Evolutionary conservation across 1,284 basidiomycete genomes (phyloP).

Genomic region (Trichosporon faecale): DNA sequence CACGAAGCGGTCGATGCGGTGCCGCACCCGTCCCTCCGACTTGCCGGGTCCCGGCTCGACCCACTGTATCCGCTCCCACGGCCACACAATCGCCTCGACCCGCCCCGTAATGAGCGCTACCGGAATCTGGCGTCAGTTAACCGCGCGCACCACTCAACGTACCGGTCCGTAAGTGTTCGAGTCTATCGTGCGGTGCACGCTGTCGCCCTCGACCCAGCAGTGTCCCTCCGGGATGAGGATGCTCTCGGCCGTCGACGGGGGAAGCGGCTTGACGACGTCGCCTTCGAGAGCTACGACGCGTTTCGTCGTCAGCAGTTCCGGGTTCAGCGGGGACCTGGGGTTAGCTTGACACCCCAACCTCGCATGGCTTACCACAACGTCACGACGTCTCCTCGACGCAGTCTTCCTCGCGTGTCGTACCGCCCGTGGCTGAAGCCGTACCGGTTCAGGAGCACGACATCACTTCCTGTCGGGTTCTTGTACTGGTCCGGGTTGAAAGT

Average conservation of each 20-base stretch:
- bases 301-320: conserved; percentile 55
- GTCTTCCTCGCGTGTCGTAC: not conserved
- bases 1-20: not conserved
- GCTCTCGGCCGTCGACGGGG: conserved; percentile 45
- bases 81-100: not conserved
- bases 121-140: not conserved
- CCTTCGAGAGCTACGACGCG: conserved; percentile 57
- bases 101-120: not conserved
- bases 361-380: conserved; percentile 50
- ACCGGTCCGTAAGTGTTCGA: conserved; percentile 57
- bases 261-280: conserved; percentile 54
- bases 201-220: conserved; percentile 60
- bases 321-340: conserved; percentile 54
- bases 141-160: conserved; percentile 16
- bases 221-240: conserved; percentile 52
- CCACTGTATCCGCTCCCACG: not conserved
- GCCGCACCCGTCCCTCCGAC: not conserved
- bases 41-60: not conserved
- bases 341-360: not conserved
- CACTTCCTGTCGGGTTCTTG: conserved; percentile 47
- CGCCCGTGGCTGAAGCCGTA: not conserved
- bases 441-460: conserved; percentile 54
- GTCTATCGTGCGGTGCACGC: conserved; percentile 53
- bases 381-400: conserved; percentile 56
- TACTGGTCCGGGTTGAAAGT: conserved; percentile 53